Percentiles rank a stretch among this genome's conserved stretches.
Evolutionary conservation across 495 filamentous ascomycete genomes (phyloP).

Genomic region (Penicillium flavigenum): DNA sequence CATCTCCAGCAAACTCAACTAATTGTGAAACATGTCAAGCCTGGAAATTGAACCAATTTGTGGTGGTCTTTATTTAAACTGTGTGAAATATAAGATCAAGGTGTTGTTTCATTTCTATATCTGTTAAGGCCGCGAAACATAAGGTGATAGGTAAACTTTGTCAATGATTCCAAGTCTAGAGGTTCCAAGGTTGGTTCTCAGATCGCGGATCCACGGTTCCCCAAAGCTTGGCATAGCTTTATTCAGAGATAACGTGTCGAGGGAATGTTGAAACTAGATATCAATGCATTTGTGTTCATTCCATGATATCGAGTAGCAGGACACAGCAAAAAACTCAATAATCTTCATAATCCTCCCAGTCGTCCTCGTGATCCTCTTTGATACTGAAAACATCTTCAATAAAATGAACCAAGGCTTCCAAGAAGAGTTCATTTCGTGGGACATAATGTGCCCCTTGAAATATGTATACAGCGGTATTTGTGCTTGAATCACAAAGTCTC

Average conservation of each 20-base stretch:
- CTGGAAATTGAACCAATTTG: not conserved
- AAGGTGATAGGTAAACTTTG: not conserved
- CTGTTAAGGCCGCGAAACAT: not conserved
- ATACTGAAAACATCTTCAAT: not conserved
- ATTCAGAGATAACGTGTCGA: not conserved
- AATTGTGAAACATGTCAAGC: not conserved
- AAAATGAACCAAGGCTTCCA: not conserved
- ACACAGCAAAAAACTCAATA: not conserved
- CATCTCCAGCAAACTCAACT: not conserved
- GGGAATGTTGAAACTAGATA: not conserved
- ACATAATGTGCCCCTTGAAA: not conserved
- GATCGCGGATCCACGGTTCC: not conserved
- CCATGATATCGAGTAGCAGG: not conserved
- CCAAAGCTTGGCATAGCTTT: not conserved
- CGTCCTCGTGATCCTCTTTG: not conserved
- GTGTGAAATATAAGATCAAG: not conserved
- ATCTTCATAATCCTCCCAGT: slow-evolving; percentile 2
- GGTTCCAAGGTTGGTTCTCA: not conserved
- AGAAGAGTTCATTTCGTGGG: not conserved
- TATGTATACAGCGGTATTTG: not conserved
- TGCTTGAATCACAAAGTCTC: slow-evolving; percentile 1
- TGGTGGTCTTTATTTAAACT: not conserved
- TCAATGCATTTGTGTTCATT: not conserved
- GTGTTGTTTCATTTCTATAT: not conserved
- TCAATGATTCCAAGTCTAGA: too few species aligned